Evolutionary conservation across 257 asterid species (phyloP), one percentile per base, ranked within the genome.

Genomic region (Capsicum pubescens): DNA sequence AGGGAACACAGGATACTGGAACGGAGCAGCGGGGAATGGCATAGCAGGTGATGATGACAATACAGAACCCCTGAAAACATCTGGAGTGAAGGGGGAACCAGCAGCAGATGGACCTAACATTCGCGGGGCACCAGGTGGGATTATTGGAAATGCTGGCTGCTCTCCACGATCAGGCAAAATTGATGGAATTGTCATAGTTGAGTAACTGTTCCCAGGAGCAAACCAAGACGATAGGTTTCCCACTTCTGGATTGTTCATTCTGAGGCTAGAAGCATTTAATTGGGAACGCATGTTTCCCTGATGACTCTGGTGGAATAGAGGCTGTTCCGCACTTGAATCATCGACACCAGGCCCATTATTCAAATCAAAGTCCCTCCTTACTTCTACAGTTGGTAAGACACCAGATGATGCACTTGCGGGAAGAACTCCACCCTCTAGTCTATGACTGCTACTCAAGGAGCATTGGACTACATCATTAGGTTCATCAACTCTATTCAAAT

Each of bases 201-300:
- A 89, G 85, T 87, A 94, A 15, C 92, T 77, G 84, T 80, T 92
- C 50, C 92, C 93, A 8, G 96, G 87, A 35, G 95, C 77, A 86
- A 93, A 91, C 98, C 97, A 93, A 86, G 99, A 87, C 6, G 98
- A 84, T 87, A 90, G 89, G 85, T 81, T 93, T 58, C 92, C 93
- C 14, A 90, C 79, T 48, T 87, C 95, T 16, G 88, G 88, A 86
- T 82, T 87, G 86, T 76, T 90, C 59, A 90, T 55, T 86, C 91
- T 83, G 52, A 86, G 85, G 74, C 94, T 91, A 39, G 89, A 52
- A 67, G 86, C 57, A 82, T 91, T 87, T 60, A 85, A 84, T 42
- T 88, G 98, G 21, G 93, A 54, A 44, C 89, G 86, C 84, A 86
- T 79, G 88, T 83, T 88, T 55, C 83, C 90, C 63, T 90, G 87